Conservation (phyloP, 257 asterid species). For the Prunella vulgaris region DNA sequence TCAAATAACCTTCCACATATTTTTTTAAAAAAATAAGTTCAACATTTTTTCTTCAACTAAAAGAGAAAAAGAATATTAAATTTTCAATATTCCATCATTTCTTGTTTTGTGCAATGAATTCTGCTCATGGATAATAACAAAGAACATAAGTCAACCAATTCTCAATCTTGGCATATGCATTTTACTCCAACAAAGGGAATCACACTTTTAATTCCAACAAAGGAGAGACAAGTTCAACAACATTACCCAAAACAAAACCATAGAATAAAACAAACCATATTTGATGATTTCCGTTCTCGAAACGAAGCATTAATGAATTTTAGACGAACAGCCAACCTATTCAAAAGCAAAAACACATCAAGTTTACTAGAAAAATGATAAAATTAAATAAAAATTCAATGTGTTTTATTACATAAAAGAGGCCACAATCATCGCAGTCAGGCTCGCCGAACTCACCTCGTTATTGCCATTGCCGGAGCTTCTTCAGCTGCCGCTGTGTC, state of each 20-base stretch:
- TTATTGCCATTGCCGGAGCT: constrained; percentile 24
- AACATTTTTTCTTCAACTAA: constrained; percentile 5
- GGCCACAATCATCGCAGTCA: neutral
- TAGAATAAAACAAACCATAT: constrained; percentile 22
- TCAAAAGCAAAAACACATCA: neutral
- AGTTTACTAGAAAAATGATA: neutral
- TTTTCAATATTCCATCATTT: constrained; percentile 3
- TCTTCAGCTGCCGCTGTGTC: constrained; percentile 3
- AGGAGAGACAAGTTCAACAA: neutral
- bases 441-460: constrained; percentile 21
- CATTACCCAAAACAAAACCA: neutral
- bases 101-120: neutral
- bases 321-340: constrained; percentile 30
- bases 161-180: neutral
- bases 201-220: neutral
- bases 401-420: neutral
- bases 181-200: neutral
- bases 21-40: neutral
- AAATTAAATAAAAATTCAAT: neutral
- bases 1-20: neutral
- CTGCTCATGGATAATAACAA: neutral
- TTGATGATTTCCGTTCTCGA: constrained; percentile 15
- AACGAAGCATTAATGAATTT: constrained; percentile 15
- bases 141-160: neutral
- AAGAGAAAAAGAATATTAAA: neutral